Evolutionary conservation across 805 yeast genomes (phyloP), one percentile per base, ranked within the genome.

Genomic region (Kuraishia cidri): DNA sequence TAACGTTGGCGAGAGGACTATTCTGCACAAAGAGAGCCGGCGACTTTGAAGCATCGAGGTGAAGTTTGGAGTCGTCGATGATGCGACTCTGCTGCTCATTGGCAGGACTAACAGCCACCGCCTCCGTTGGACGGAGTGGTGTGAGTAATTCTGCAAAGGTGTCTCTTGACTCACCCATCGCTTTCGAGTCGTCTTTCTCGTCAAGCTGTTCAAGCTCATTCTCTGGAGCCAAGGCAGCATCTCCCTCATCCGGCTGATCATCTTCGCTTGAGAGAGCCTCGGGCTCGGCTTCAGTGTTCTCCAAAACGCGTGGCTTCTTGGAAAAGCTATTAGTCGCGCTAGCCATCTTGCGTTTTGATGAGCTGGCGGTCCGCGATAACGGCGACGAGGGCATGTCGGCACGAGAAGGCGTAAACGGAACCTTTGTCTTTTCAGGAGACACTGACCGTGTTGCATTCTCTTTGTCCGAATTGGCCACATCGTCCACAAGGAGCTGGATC

Each of bases 1-100:
- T 9, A 14, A 52, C 48, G 30, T 51, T 49, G 2, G 56, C 58
- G 30, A 54, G 37, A 2, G 59, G 59, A 29, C 56, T 50, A 21
- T 50, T 46, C 26, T 40, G 33, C 5, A 37, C 45, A 13, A 35
- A 20, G 7, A 22, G 31, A 19, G 31, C 28, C 4, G 33, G 28
- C 13, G 24, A 29, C n/a, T 37, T 24, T n/a, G 43, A 30, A 9
- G 42, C 31, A 17, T 44, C 47, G 27, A 45, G 29, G 12, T 35
- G 28, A 8, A 39, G 29, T 24, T 40, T 40, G n/a, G 40, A 29
- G 21, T 41, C 47, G 13, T 45, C 48, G 12, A 46, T 37, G 17
- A 40, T 37, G 2, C 42, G 21, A 26, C 40, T 38, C 9, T 35
- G 33, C 30, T 56, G 60, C 26, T 52, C 60, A 15, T 52, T 47